A percentile compares a stretch with the other conserved stretches of the same genome.
Evolutionary conservation across 2,329 filamentous ascomycete species (phyloP).

Genomic region (Talaromyces sp.): DNA sequence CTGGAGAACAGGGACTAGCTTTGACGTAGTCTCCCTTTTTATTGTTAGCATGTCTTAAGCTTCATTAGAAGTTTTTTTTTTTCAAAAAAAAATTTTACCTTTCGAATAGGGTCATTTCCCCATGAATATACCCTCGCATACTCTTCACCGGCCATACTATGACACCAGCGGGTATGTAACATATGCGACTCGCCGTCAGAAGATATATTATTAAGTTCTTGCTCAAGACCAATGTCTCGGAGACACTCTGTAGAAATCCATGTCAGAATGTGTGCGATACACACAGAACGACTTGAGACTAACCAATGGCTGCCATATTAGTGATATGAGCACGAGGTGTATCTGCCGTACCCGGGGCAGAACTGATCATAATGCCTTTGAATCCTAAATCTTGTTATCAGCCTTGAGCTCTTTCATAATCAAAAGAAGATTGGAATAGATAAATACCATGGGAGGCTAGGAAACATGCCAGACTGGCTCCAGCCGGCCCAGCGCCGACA

Average conservation of each 20-base stretch:
- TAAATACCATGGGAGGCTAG: conserved; percentile 44
- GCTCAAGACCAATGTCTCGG: conserved; percentile 49
- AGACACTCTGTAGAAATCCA: conserved; percentile 41
- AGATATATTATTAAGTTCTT: conserved; percentile 32
- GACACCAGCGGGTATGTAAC: conserved; percentile 47
- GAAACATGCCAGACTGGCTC: conserved; percentile 52
- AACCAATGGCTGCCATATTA: conserved; percentile 49
- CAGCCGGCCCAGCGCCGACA: conserved; percentile 51
- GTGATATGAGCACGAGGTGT: conserved; percentile 59
- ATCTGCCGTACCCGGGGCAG: conserved; percentile 48
- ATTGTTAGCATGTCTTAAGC: neutral
- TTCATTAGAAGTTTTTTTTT: conserved; percentile 24
- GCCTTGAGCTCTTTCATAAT: neutral
- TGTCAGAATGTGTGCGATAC: neutral
- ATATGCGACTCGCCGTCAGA: conserved; percentile 39
- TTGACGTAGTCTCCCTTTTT: conserved; percentile 39
- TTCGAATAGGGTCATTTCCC: conserved; percentile 45
- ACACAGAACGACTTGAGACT: neutral
- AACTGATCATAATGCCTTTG: conserved; percentile 51
- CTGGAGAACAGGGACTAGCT: conserved; percentile 39
- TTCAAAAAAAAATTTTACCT: conserved; percentile 30
- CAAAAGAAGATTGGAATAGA: neutral
- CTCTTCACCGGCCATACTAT: conserved; percentile 51
- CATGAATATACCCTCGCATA: conserved; percentile 49
- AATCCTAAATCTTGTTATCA: conserved; percentile 30